Percentiles rank a stretch among this genome's conserved stretches.
phyloP scores from a whole-genome alignment of 805 yeast species.

The Candida montana region DNA sequence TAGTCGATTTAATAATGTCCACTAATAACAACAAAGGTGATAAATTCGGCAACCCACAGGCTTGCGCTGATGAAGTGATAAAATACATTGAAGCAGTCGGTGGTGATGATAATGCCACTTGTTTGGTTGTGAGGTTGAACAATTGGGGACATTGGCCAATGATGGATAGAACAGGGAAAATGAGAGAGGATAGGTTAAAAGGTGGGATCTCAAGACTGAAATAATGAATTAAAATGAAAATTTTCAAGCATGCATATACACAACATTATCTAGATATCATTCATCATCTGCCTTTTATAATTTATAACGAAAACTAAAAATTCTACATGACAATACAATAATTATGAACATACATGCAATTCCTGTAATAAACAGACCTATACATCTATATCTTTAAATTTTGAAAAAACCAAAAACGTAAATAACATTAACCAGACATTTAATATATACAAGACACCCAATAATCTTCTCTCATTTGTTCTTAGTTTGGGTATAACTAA shows the following conservation, averaged over 20 bases:
- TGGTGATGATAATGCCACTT: conserved; percentile 95
- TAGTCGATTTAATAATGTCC: conserved; percentile 78
- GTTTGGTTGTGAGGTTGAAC: conserved; percentile 66
- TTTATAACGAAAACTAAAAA: not conserved
- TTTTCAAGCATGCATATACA: too few relatives aligned
- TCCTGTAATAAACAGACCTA: not conserved
- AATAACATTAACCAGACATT: not conserved
- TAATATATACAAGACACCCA: conserved; percentile 2
- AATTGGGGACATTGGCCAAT: conserved; percentile 97
- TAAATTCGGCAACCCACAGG: conserved; percentile 72
- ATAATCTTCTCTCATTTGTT: conserved; percentile 31
- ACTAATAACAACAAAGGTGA: conserved; percentile 46
- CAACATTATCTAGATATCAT: too few relatives aligned
- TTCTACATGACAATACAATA: not conserved
- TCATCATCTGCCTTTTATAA: too few relatives aligned
- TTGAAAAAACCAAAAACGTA: too few relatives aligned
- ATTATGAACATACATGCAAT: not conserved
- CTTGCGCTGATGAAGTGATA: conserved; percentile 79
- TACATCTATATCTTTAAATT: too few relatives aligned
- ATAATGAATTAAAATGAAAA: conserved; percentile 7
- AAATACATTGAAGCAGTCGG: conserved; percentile 81
- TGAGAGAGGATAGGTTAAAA: conserved; percentile 65
- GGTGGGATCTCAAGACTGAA: conserved; percentile 30
- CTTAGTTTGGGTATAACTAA: conserved; percentile 75
- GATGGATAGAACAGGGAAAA: conserved; percentile 74